Evolutionary conservation across 2,329 filamentous ascomycete species (phyloP), one percentile per base, ranked within the genome.

Genomic region (Falciphora oryzae): DNA sequence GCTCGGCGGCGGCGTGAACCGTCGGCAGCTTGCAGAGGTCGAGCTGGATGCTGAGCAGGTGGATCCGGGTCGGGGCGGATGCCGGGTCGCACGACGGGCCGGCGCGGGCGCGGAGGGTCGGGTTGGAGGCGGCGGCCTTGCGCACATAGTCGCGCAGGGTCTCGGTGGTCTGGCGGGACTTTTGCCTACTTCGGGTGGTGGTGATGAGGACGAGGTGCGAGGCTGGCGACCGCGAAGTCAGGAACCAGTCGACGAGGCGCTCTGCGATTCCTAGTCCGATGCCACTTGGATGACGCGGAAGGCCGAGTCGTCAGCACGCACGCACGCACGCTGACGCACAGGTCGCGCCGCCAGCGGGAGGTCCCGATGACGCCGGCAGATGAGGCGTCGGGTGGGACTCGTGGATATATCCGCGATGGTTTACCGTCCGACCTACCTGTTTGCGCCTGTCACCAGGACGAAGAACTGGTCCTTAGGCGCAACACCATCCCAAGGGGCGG

Each of bases 221-320:
- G 35, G 82, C 80, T 61, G 86, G 80, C 35, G 89, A 85, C 50
- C 86, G 87, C 16, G 86, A 85, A 66, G 81, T 79, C 66, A 96
- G 86, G 80, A 97, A 97, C 71, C 96, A 91, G 79, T 97, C 92
- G 70, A 96, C 94, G 65, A 97, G 83, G 66, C 92, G 91, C 72
- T 90, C 87, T 74, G 90, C 91, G 69, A 91, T 93, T 64, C 89
- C 89, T 71, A 94, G 90, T 59, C 94, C 94, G 59, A 97, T 87
- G 66, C 94, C 94, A 74, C 94, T 97, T 75, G 6, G 53, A 28
- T 25, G 61, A 62, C 16, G 38, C 38, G 38, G 16, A 14, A 53
- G n/a, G 18, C 22, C 44, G n/a, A 25, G 5, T n/a, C 44, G 44
- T 50, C 44, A 50, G 44, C n/a, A 53, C 32, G 32, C 32, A 32